phyloP scores from a whole-genome alignment of 192 early-diverging fungal genomes.

The Podochytrium sp. region DNA sequence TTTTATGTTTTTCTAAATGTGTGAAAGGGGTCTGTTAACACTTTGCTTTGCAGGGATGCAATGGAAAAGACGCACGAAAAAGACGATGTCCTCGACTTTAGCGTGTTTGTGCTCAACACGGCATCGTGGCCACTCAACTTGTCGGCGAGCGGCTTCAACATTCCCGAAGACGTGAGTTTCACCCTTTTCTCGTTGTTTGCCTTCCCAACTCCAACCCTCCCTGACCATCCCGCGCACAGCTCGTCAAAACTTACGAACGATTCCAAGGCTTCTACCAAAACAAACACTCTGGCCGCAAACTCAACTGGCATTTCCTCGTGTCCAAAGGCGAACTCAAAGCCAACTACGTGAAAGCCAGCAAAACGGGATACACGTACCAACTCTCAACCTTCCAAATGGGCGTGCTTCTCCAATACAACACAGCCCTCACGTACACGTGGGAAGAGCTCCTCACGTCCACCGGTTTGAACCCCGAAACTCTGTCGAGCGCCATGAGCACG shows the following conservation, averaged over 20 bases:
- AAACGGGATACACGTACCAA: conserved; percentile 79
- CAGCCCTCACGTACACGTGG: conserved; percentile 72
- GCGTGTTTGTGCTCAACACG: conserved; percentile 83
- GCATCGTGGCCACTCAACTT: conserved; percentile 88
- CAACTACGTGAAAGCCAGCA: conserved; percentile 78
- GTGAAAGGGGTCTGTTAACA: background rate
- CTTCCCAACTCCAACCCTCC: background rate
- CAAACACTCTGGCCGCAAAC: conserved; percentile 86
- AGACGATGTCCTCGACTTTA: conserved; percentile 70
- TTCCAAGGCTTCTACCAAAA: conserved; percentile 88
- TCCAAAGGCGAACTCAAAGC: conserved; percentile 92
- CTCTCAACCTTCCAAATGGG: conserved; percentile 93
- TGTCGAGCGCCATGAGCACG: conserved; percentile 71
- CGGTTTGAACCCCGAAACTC: conserved; percentile 66
- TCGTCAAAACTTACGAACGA: conserved; percentile 81
- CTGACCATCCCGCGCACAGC: conserved; percentile 38
- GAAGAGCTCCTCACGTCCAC: conserved; percentile 79
- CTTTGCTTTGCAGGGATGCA: conserved; percentile 37
- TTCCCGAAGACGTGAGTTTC: conserved; percentile 78
- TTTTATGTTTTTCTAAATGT: background rate
- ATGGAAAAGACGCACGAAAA: conserved; percentile 50
- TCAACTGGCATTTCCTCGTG: conserved; percentile 94
- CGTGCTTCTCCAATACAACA: conserved; percentile 90
- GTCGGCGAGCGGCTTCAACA: conserved; percentile 76
- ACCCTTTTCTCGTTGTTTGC: background rate